Base-by-base conservation (phyloP, 1,284 basidiomycete genomes). In the Abortiporus biennis region DNA sequence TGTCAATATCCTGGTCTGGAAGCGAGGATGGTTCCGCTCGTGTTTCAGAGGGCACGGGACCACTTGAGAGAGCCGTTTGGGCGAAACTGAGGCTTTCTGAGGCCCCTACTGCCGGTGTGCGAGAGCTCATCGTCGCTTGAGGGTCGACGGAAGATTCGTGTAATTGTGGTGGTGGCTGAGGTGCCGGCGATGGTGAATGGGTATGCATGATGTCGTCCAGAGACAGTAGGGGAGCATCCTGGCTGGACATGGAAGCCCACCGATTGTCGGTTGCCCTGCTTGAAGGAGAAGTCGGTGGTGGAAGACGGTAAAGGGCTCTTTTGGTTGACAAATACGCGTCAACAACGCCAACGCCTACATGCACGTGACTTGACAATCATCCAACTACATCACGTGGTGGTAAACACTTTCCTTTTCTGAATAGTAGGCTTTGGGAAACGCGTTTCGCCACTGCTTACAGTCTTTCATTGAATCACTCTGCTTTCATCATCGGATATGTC, bases 181-280 rank as follows among this genome's bases (percentile, higher is more conserved):
- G 62, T 4, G 51, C 48, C 17, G 69, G 66, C 1, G 65, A 66
- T 4, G 69, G 61, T 12, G 67, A 68, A 51, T 66, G 60, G 29
- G 64, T 40, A 46, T 64, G 66, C 22, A 71, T 55, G 34, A 72
- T 62, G 42, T 72, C 68, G 21, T 61, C 65, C 31, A 72, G 56
- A 2, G 58, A 56, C 30, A 72, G 65, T 0, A 54, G 11, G 22
- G 35, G 23, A 6, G 19, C 41, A 43, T 43, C 35, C 15, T 36
- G 35, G 13, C 17, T 4, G 9, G 34, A 25, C 23, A 36, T n/a
- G 4, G 40, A 9, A 5, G 36, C 12, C 15, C 6, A 37, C 12
- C 4, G 37, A 24, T 12, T 6, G 4, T 21, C n/a, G 37, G 23
- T 6, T 16, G 37, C 25, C n/a, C 22, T 16, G 22, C 13, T 25